These are phyloP conservation scores for Penicillium longicatenatum DNA, from an alignment of 495 filamentous ascomycete species.

Conservation along the genomic window DNA sequence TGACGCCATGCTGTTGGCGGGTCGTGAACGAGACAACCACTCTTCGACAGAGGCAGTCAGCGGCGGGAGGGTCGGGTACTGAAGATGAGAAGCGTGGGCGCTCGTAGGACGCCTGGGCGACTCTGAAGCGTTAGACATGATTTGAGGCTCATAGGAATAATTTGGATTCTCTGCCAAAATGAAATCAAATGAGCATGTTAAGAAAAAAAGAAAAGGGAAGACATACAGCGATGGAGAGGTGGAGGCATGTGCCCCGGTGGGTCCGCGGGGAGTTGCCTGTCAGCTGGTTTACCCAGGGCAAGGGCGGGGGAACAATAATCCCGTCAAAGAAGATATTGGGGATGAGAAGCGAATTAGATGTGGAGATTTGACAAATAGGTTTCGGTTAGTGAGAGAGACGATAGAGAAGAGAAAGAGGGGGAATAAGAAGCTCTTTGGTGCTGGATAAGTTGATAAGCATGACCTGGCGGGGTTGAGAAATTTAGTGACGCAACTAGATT, in stretches of 20 bases:
- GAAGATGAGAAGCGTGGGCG: conserved; percentile 35
- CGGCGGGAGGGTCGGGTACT: conserved; percentile 49
- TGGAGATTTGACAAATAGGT: not conserved
- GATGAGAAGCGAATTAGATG: not conserved
- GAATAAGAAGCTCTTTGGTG: not conserved
- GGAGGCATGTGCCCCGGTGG: conserved; percentile 16
- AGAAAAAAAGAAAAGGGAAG: conserved; percentile 1
- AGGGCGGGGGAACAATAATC: not conserved
- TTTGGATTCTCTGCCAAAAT: not conserved
- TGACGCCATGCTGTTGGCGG: conserved; percentile 47
- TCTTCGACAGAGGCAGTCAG: conserved; percentile 50
- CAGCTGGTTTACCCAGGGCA: conserved; percentile 4
- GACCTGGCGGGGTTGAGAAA: not conserved
- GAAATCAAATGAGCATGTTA: conserved; percentile 8
- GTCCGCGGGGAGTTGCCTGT: conserved; percentile 15
- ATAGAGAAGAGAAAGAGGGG: conserved; percentile 4
- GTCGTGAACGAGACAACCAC: conserved; percentile 50
- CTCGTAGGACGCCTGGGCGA: conserved; percentile 35
- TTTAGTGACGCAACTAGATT: not conserved
- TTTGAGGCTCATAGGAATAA: conserved; percentile 13
- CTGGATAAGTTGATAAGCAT: not conserved
- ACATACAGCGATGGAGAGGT: not conserved
- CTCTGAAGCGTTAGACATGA: conserved; percentile 47
- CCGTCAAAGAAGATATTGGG: not conserved
- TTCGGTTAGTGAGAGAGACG: not conserved